Percentiles rank a stretch among this genome's conserved stretches.
Conservation (phyloP, 192 early-diverging fungal genomes). For the Ambispora gerdemannii region DNA sequence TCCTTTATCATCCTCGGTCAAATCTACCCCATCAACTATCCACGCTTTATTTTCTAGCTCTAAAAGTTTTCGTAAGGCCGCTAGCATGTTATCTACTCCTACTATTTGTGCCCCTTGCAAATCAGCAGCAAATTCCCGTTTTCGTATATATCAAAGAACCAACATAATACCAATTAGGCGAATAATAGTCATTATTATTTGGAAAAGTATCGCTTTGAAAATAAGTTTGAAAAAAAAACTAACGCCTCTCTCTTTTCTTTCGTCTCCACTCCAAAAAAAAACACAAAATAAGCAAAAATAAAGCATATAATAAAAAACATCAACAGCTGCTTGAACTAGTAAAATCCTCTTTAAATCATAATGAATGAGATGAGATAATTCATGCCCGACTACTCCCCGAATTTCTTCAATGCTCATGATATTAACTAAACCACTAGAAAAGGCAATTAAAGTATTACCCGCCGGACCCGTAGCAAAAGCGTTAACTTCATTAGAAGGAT, state of each 20-base stretch:
- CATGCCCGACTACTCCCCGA: slow-evolving; percentile 2
- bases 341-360: slow-evolving; percentile 2
- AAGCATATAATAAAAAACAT: slow-evolving; percentile 5
- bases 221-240: neutral
- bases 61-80: slow-evolving; percentile 4
- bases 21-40: neutral
- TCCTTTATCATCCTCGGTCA: slow-evolving; percentile 6
- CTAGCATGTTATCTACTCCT: neutral
- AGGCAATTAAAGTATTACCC: slow-evolving; percentile 9
- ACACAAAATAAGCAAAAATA: neutral
- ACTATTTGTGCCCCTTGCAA: neutral
- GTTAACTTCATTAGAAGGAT: neutral
- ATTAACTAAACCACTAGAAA: slow-evolving; percentile 4
- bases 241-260: neutral
- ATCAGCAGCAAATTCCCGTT: slow-evolving; percentile 1
- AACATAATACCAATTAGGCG: slow-evolving; percentile 7
- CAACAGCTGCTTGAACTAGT: neutral
- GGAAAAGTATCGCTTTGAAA: slow-evolving; percentile 2
- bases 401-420: neutral
- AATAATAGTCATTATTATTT: neutral
- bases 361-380: slow-evolving; percentile 16
- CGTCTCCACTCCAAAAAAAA: neutral
- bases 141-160: neutral
- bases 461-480: slow-evolving; percentile 18
- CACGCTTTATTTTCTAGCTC: slow-evolving; percentile 11